Conservation (phyloP, 139 green algal genomes). For the Axilococcus clingmanii region DNA sequence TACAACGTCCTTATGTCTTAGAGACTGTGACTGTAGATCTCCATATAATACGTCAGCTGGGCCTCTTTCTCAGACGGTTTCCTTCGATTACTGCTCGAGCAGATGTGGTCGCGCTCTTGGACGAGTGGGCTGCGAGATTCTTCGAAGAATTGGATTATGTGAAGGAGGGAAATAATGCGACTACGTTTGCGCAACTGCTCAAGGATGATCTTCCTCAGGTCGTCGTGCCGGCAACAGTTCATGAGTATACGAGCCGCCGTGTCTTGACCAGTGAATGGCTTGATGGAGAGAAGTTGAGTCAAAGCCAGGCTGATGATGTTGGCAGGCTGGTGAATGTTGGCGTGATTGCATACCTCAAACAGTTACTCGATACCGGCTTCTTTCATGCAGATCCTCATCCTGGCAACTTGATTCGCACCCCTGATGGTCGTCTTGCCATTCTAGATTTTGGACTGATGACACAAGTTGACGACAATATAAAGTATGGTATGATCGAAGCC, state of each 20-base stretch:
- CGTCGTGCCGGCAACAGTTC: slow-evolving; percentile 83
- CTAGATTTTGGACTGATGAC: slow-evolving; percentile 94
- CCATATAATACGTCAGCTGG: slow-evolving; percentile 71
- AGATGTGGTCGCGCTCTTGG: slow-evolving; percentile 91
- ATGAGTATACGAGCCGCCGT: slow-evolving; percentile 68
- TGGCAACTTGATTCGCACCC: slow-evolving; percentile 93
- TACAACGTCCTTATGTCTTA: slow-evolving; percentile 82
- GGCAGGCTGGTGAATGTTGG: slow-evolving; percentile 89
- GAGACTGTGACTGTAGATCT: slow-evolving; percentile 87
- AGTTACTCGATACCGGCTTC: slow-evolving; percentile 82
- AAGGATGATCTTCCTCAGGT: slow-evolving; percentile 89
- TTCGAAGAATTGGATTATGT: slow-evolving; percentile 99
- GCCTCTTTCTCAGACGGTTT: slow-evolving; percentile 49
- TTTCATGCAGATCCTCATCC: slow-evolving; percentile 68
- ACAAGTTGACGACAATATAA: slow-evolving; percentile 77
- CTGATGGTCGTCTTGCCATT: slow-evolving; percentile 88
- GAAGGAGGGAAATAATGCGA: slow-evolving; percentile 80
- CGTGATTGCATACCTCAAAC: slow-evolving; percentile 97
- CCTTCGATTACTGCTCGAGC: slow-evolving; percentile 35
- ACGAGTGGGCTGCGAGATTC: slow-evolving; percentile 95
- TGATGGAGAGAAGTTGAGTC: slow-evolving; percentile 69
- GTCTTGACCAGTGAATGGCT: slow-evolving; percentile 85
- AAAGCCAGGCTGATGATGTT: slow-evolving; percentile 79
- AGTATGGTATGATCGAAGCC: slow-evolving; percentile 98
- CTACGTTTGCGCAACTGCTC: slow-evolving; percentile 79